Conservation (phyloP, 2,329 filamentous ascomycete species). For the Microcera coccophila region DNA sequence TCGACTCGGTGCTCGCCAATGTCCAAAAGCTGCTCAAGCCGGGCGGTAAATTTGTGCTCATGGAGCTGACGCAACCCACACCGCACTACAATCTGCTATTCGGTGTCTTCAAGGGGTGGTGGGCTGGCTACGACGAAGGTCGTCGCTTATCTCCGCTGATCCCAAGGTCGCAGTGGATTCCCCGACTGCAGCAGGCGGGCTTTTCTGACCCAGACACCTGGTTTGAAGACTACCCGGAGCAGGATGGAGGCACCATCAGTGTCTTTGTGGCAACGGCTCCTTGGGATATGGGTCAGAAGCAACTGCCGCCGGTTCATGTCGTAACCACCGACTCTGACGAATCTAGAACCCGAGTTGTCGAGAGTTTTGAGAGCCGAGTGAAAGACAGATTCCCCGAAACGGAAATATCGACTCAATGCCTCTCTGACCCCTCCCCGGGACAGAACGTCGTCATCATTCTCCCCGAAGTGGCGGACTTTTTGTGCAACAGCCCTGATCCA, state of each 20-base stretch:
- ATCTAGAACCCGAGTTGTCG: neutral
- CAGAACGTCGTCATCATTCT: neutral
- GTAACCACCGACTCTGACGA: neutral
- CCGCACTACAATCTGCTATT: neutral
- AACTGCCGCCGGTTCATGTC: neutral
- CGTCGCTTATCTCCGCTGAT: no score
- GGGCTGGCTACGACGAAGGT: slow-evolving; percentile 1
- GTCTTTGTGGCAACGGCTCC: slow-evolving; percentile 1
- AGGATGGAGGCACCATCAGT: neutral
- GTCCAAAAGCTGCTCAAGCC: neutral
- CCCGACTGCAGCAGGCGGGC: neutral
- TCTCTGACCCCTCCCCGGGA: neutral
- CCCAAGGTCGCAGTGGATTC: neutral
- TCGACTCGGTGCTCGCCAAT: neutral
- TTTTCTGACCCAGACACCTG: neutral
- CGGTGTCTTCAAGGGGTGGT: neutral
- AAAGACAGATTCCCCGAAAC: neutral
- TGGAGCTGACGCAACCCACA: neutral
- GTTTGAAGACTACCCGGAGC: neutral
- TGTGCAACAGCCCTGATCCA: neutral
- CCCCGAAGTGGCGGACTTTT: neutral
- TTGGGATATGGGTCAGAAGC: neutral
- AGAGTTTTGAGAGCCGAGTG: neutral
- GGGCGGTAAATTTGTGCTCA: neutral
- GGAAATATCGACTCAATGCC: neutral